phyloP scores from a whole-genome alignment of 139 green algal genomes.

The Closterium sp. region DNA sequence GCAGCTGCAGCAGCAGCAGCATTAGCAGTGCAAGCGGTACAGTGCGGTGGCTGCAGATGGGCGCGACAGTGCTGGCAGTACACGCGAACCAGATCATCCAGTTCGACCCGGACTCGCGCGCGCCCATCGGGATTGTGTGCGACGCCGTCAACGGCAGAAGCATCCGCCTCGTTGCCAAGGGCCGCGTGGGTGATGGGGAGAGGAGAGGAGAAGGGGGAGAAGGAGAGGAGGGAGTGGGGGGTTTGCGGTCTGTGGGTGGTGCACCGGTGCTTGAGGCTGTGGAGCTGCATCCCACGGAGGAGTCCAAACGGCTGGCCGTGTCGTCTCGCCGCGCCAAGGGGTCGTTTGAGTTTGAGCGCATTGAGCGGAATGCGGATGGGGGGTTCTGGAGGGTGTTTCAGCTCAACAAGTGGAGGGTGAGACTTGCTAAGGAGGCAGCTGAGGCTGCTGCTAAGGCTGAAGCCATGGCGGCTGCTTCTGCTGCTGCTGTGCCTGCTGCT shows the following conservation, averaged over 20 bases:
- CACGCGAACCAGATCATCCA: conserved; percentile 37
- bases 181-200: not conserved
- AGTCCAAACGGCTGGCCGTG: not conserved
- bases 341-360: conserved; percentile 8
- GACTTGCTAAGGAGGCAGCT: not conserved
- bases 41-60: conserved; percentile 20
- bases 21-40: not conserved
- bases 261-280: conserved; percentile 7
- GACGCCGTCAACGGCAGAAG: conserved; percentile 31
- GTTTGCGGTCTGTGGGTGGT: too few species aligned
- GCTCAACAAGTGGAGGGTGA: conserved; percentile 26
- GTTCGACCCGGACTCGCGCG: conserved; percentile 14
- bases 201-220: not conserved
- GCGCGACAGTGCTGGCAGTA: conserved; percentile 10
- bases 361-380: conserved; percentile 20
- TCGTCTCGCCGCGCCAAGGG: not conserved
- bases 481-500: not conserved
- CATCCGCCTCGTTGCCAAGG: conserved; percentile 2
- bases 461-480: not conserved
- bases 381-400: conserved; percentile 37
- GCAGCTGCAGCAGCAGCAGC: not conserved
- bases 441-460: conserved; percentile 8
- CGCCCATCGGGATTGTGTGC: conserved; percentile 33
- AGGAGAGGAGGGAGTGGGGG: not conserved
- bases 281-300: conserved; percentile 11